Percentiles rank a stretch among this genome's conserved stretches.
phyloP scores from a whole-genome alignment of 495 filamentous ascomycete genomes.

The Hyaloscypha finlandica region DNA sequence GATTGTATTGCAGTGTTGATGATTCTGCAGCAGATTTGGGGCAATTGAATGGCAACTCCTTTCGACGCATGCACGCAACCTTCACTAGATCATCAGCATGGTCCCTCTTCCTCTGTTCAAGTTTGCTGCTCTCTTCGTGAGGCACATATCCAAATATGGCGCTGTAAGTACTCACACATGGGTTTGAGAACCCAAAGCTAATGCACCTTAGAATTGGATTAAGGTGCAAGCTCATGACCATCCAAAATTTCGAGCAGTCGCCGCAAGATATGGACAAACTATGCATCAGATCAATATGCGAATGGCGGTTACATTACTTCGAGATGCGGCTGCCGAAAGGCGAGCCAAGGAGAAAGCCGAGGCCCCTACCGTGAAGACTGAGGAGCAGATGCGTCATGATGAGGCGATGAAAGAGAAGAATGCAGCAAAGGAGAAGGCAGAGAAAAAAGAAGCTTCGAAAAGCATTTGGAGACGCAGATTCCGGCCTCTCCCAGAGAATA shows the following conservation, averaged over 20 bases:
- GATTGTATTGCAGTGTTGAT: background rate
- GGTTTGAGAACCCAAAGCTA: constrained; percentile 16
- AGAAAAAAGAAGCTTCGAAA: constrained; percentile 40
- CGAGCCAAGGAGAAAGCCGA: constrained; percentile 65
- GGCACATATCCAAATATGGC: constrained; percentile 62
- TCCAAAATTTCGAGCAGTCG: constrained; percentile 81
- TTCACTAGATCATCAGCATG: constrained; percentile 39
- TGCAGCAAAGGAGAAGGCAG: constrained; percentile 48
- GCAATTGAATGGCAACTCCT: constrained; percentile 2
- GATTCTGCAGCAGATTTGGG: background rate
- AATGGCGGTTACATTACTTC: constrained; percentile 78
- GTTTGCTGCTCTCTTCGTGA: constrained; percentile 49
- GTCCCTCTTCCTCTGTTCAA: constrained; percentile 52
- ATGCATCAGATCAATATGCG: constrained; percentile 96
- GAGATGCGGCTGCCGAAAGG: constrained; percentile 67
- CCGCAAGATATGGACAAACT: constrained; percentile 65
- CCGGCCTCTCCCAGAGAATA: constrained; percentile 82
- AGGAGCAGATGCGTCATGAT: constrained; percentile 68
- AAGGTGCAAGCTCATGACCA: constrained; percentile 95
- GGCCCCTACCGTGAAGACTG: constrained; percentile 77
- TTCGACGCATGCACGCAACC: background rate
- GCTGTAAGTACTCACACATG: constrained; percentile 42
- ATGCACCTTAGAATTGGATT: constrained; percentile 72
- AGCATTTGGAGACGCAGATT: constrained; percentile 55
- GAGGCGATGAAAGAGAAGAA: constrained; percentile 47